These are phyloP conservation scores for Cyberlindnera mycetangii DNA, from an alignment of 805 yeast genomes.

Conservation along the genomic window DNA sequence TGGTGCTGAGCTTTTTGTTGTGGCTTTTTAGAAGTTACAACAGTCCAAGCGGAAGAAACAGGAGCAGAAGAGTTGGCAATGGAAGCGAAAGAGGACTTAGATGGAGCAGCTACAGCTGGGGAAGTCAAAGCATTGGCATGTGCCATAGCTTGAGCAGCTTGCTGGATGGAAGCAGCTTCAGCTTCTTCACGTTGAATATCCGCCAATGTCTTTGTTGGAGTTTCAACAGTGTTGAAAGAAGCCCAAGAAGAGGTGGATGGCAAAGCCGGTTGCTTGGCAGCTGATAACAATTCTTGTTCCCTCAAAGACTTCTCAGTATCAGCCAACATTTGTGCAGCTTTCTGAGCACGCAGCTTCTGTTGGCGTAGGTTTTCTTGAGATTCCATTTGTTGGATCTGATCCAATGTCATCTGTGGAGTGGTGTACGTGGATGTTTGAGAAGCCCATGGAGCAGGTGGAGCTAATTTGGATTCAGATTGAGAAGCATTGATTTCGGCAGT, in stretches of 20 bases:
- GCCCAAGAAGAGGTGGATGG: constrained; percentile 41
- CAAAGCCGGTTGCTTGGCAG: constrained; percentile 24
- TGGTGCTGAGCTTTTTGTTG: constrained; percentile 5
- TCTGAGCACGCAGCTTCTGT: constrained; percentile 33
- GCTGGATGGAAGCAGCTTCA: constrained; percentile 30
- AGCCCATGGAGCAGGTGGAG: constrained; percentile 57
- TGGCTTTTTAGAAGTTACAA: constrained; percentile 28
- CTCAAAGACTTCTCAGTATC: constrained; percentile 17
- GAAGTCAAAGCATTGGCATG: constrained; percentile 16
- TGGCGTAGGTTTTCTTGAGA: constrained; percentile 46
- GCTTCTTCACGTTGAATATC: constrained; percentile 63
- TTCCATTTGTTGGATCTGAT: constrained; percentile 46
- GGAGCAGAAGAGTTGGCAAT: constrained; percentile 18
- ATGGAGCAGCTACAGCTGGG: neutral
- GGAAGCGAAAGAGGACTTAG: constrained; percentile 25
- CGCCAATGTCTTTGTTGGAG: constrained; percentile 49
- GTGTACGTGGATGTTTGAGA: constrained; percentile 22
- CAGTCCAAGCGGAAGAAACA: constrained; percentile 38
- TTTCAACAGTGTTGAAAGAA: constrained; percentile 15
- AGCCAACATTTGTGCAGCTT: constrained; percentile 25
- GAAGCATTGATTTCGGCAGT: constrained; percentile 7
- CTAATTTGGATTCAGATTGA: constrained; percentile 11
- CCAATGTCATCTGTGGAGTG: constrained; percentile 43
- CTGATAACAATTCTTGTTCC: constrained; percentile 13
- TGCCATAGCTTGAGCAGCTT: constrained; percentile 16